Conservation (phyloP, 176 grass and related monocot genomes). For the Eremochloa ophiuroides region DNA sequence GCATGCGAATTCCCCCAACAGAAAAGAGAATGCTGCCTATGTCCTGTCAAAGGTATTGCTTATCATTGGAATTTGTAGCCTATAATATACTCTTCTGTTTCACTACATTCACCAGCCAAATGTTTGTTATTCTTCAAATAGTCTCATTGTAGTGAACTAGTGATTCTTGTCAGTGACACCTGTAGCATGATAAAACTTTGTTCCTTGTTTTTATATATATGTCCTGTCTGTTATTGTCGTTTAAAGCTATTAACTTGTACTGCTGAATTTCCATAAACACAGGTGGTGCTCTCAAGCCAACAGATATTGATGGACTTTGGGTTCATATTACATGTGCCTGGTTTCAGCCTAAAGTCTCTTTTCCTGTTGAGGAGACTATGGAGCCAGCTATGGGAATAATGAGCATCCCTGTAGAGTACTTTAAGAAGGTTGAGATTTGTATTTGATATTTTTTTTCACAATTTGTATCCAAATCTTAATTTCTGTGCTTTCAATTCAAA, state of each 20-base stretch:
- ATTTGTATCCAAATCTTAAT: slow-evolving; percentile 13
- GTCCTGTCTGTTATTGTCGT: not conserved
- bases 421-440: slow-evolving; percentile 64
- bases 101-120: not conserved
- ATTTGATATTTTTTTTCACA: not conserved
- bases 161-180: not conserved
- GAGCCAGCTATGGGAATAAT: slow-evolving; percentile 88
- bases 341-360: slow-evolving; percentile 89
- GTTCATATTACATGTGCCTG: slow-evolving; percentile 94
- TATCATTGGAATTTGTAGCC: not conserved
- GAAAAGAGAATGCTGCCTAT: slow-evolving; percentile 80
- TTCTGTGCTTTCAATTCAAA: slow-evolving; percentile 6
- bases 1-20: slow-evolving; percentile 61
- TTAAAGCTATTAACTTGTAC: slow-evolving; percentile 15
- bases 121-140: not conserved
- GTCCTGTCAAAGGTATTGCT: slow-evolving; percentile 83
- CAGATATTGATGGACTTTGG: slow-evolving; percentile 80
- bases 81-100: not conserved
- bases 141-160: not conserved
- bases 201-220: slow-evolving; percentile 9
- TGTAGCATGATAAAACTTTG: not conserved
- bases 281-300: slow-evolving; percentile 93
- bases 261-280: not conserved
- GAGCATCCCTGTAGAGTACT: slow-evolving; percentile 67
- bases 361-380: slow-evolving; percentile 71